Conservation (phyloP, 75 land plant species). For the Pseudotsuga menziesii region DNA sequence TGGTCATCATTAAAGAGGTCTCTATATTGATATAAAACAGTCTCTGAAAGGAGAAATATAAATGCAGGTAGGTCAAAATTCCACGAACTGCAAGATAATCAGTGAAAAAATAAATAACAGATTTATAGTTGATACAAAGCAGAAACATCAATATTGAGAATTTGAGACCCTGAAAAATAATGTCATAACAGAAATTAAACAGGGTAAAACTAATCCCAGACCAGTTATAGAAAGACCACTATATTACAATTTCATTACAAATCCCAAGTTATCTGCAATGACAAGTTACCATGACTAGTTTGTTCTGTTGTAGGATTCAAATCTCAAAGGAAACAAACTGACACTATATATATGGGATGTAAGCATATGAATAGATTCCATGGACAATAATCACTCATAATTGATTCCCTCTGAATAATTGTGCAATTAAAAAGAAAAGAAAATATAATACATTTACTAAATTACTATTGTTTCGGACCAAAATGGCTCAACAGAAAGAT, state of each 20-base stretch:
- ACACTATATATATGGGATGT: not conserved
- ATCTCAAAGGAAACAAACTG: not conserved
- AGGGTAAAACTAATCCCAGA: not conserved
- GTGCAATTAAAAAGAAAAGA: not conserved
- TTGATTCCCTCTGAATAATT: not conserved
- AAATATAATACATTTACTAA: not conserved
- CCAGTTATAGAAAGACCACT: not conserved
- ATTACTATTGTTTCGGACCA: not conserved
- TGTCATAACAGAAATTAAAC: not conserved
- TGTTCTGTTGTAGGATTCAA: not conserved
- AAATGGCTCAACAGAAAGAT: not conserved
- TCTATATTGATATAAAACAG: not conserved
- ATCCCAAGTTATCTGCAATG: not conserved
- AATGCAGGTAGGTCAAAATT: not conserved
- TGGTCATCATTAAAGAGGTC: too few relatives aligned
- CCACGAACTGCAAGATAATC: not conserved
- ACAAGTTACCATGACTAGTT: not conserved
- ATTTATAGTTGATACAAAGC: not conserved
- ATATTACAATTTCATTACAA: conserved; percentile 3
- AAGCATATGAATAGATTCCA: not conserved
- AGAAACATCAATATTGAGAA: not conserved
- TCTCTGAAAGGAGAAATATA: not conserved
- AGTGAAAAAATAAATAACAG: not conserved
- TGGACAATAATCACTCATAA: not conserved
- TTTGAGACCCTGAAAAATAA: not conserved